Percentiles rank a stretch among this genome's conserved stretches.
These are phyloP conservation scores for Fusarium pseudocircinatum DNA, from an alignment of 2,329 filamentous ascomycete genomes.

Conservation along the genomic window DNA sequence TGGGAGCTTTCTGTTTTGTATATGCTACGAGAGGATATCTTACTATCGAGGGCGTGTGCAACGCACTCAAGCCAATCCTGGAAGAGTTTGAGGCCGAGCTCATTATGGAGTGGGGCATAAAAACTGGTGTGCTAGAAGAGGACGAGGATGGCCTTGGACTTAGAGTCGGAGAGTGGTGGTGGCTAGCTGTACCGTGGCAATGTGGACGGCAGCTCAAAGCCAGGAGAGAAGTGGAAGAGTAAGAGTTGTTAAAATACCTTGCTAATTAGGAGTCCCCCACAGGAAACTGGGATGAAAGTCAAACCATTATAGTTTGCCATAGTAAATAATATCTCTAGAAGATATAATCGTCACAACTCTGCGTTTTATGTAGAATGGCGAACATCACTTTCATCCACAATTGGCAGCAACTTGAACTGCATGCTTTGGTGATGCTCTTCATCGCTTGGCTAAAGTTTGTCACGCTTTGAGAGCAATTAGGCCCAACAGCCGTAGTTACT, in stretches of 20 bases:
- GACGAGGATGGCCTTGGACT: conserved; percentile 54
- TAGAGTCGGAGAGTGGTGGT: conserved; percentile 73
- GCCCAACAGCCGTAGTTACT: not conserved
- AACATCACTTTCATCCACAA: not conserved
- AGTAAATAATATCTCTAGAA: not conserved
- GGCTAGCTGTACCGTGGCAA: conserved; percentile 60
- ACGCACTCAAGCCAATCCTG: conserved; percentile 65
- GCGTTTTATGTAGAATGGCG: not conserved
- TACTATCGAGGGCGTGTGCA: conserved; percentile 61
- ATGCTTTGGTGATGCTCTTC: not conserved
- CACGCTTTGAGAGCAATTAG: not conserved
- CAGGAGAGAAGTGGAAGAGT: not conserved
- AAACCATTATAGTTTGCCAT: not conserved
- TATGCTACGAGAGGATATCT: conserved; percentile 70
- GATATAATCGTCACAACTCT: not conserved
- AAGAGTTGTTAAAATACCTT: not conserved
- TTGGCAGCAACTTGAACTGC: not conserved
- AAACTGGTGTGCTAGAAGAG: conserved; percentile 60
- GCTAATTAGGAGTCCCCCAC: not conserved
- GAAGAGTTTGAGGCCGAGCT: conserved; percentile 71
- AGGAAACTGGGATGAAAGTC: not conserved
- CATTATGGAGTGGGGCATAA: conserved; percentile 67
- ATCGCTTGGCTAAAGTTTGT: not conserved
- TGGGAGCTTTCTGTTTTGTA: conserved; percentile 70
- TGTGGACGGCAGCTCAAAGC: conserved; percentile 16